These are phyloP conservation scores for Eragrostis tef DNA, from an alignment of 202 grass and related monocot species.

Conservation along the genomic window DNA sequence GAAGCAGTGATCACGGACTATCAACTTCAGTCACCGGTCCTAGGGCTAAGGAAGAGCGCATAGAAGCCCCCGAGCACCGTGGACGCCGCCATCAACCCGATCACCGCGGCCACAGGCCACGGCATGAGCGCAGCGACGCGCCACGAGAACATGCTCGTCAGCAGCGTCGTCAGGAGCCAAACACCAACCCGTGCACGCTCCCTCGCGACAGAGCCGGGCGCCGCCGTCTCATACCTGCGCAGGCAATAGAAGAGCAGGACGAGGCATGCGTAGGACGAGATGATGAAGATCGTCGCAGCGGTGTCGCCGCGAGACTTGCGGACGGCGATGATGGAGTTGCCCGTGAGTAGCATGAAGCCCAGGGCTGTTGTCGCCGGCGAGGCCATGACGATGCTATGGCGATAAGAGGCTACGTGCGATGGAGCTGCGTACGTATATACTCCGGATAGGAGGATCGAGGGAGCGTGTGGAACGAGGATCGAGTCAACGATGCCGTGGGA, in stretches of 20 bases:
- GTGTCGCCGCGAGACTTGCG: not conserved
- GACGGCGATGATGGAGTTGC: constrained; percentile 45
- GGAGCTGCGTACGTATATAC: too few species aligned
- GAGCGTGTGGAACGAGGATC: too few species aligned
- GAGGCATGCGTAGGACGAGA: not conserved
- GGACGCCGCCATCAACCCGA: not conserved
- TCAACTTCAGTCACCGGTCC: not conserved
- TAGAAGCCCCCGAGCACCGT: not conserved
- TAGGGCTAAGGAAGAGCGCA: not conserved
- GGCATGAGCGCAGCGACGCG: not conserved
- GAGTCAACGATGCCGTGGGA: too few species aligned
- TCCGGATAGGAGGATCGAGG: too few species aligned
- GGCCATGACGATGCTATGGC: too few species aligned
- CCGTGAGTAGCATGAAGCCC: not conserved
- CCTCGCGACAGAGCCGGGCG: not conserved
- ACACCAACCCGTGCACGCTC: not conserved
- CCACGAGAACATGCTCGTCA: constrained; percentile 1
- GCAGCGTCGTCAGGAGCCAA: not conserved
- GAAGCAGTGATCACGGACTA: too few species aligned
- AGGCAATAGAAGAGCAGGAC: constrained; percentile 32
- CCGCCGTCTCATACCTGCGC: constrained; percentile 13
- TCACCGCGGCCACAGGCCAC: not conserved
- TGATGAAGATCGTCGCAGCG: not conserved
- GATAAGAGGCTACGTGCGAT: too few species aligned
- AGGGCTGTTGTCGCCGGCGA: too few species aligned